A percentile compares a stretch with the other conserved stretches of the same genome.
phyloP scores from a whole-genome alignment of 163 green algal genomes.

The Prototheca wickerhamii region DNA sequence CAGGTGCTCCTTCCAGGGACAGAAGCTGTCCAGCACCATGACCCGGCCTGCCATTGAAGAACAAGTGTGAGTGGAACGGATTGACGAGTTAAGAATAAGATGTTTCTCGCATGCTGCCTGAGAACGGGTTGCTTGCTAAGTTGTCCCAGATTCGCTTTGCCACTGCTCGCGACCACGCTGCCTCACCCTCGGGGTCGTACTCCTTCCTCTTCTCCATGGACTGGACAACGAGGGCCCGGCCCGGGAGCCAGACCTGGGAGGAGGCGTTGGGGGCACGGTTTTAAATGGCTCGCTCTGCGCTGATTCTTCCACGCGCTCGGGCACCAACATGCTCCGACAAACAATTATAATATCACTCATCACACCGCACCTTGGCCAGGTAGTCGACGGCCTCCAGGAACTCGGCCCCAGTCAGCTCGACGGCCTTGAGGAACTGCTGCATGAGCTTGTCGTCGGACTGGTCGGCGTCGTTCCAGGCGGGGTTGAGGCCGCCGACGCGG shows the following conservation, averaged over 20 bases:
- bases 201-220: constrained; percentile 48
- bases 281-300: too few relatives aligned
- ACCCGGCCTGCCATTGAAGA: constrained; percentile 31
- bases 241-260: constrained; percentile 72
- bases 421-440: constrained; percentile 60
- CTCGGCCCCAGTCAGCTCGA: constrained; percentile 80
- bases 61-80: too few relatives aligned
- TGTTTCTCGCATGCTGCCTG: too few relatives aligned
- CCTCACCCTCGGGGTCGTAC: constrained; percentile 69
- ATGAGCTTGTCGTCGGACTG: constrained; percentile 33
- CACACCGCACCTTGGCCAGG: constrained; percentile 23
- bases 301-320: too few relatives aligned
- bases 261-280: neutral
- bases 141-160: too few relatives aligned
- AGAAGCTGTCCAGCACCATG: constrained; percentile 38
- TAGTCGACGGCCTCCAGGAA: constrained; percentile 66
- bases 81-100: too few relatives aligned
- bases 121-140: neutral
- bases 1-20: constrained; percentile 91
- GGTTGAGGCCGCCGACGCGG: constrained; percentile 80
- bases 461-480: constrained; percentile 74
- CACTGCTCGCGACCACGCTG: constrained; percentile 11
- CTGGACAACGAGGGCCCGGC: constrained; percentile 52
- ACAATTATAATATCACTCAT: too few relatives aligned
- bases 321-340: too few relatives aligned